Conservation (phyloP, 2,329 filamentous ascomycete species). For the Celoporthe dispersa region DNA sequence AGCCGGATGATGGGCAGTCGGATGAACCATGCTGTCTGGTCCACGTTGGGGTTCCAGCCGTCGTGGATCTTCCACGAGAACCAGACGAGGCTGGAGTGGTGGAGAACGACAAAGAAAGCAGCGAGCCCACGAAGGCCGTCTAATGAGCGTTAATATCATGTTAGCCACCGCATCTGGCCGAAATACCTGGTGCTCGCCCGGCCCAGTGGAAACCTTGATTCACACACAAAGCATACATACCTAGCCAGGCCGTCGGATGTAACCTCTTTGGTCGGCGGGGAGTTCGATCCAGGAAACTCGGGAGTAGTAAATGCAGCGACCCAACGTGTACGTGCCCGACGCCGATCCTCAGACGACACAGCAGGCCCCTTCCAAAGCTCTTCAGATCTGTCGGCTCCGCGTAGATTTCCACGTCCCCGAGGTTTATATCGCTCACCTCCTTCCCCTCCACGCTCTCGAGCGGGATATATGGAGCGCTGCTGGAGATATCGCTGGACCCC, state of each 20-base stretch:
- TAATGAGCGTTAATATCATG: not conserved
- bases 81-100: conserved; percentile 30
- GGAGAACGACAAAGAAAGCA: conserved; percentile 32
- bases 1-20: conserved; percentile 40
- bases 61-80: conserved; percentile 28
- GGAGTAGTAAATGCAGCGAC: conserved; percentile 7
- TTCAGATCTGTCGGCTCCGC: not conserved
- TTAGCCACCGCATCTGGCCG: not conserved
- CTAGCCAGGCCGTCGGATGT: conserved; percentile 30
- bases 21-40: conserved; percentile 25
- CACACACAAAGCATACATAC: not conserved
- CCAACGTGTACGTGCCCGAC: not conserved
- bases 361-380: not conserved
- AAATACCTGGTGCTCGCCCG: not conserved
- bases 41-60: conserved; percentile 22
- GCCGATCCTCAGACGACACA: not conserved
- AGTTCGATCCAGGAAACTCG: conserved; percentile 22
- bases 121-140: conserved; percentile 35
- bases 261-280: conserved; percentile 17
- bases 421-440: not conserved
- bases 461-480: conserved; percentile 10
- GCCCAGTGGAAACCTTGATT: not conserved
- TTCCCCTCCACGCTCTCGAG: conserved; percentile 18
- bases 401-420: conserved; percentile 7
- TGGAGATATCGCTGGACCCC: not conserved